Evolutionary conservation across 768 basidiomycete species (phyloP).

Genomic region (Holtermannia corniformis): DNA sequence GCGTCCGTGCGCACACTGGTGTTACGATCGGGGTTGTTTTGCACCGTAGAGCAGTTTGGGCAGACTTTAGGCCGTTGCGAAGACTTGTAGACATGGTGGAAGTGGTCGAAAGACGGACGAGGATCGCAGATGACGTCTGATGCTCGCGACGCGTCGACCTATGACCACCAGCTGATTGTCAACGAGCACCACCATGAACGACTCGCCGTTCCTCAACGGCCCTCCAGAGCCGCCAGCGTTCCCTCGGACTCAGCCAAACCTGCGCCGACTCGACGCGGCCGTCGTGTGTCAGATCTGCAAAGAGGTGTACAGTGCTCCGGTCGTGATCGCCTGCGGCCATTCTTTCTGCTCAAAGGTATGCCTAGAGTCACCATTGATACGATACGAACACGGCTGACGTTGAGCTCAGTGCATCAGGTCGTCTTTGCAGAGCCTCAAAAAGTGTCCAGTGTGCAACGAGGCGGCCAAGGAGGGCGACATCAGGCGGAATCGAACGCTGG

Average conservation of each 20-base stretch:
- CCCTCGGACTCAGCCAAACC: conserved; percentile 48
- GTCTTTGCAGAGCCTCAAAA: conserved; percentile 51
- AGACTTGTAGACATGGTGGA: too few species aligned
- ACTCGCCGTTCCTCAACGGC: not conserved
- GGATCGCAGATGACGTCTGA: too few species aligned
- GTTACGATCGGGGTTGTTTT: too few species aligned
- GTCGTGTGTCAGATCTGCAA: conserved; percentile 68
- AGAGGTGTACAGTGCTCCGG: conserved; percentile 63
- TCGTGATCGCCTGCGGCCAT: conserved; percentile 66
- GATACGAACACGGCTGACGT: not conserved
- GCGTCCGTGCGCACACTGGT: too few species aligned
- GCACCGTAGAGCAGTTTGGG: too few species aligned
- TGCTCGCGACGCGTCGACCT: too few species aligned
- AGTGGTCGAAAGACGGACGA: too few species aligned
- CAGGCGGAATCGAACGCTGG: conserved; percentile 59
- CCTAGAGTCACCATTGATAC: conserved; percentile 21
- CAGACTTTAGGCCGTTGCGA: too few species aligned
- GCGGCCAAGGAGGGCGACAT: conserved; percentile 54
- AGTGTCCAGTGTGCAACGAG: conserved; percentile 66
- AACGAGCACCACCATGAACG: not conserved
- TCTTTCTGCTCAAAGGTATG: conserved; percentile 54
- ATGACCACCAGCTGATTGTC: too few species aligned
- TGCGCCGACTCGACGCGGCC: conserved; percentile 56
- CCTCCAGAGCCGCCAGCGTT: conserved; percentile 63
- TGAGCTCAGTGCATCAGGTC: conserved; percentile 63